These are phyloP conservation scores for Trebouxia gelatinosa DNA, from an alignment of 163 green algal genomes.

Conservation along the genomic window DNA sequence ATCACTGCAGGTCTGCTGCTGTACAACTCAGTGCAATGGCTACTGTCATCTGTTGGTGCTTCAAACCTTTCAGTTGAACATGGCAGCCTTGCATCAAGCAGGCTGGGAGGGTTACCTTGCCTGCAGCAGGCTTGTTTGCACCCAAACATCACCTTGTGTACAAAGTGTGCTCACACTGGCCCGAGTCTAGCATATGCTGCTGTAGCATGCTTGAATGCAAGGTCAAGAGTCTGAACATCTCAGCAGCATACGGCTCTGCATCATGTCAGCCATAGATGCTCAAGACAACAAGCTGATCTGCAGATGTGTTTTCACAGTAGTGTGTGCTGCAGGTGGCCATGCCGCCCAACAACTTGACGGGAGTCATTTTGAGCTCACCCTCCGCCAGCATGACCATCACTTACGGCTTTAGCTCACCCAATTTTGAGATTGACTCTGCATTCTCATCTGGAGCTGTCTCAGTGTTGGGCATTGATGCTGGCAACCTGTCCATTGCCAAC, in stretches of 20 bases:
- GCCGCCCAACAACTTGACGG: background rate
- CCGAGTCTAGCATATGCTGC: background rate
- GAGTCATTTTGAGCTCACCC: conserved; percentile 15
- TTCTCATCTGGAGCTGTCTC: conserved; percentile 23
- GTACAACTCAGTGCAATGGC: background rate
- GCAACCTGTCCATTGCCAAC: conserved; percentile 29
- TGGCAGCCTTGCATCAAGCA: too few species aligned
- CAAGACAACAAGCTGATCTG: background rate
- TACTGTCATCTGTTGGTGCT: background rate
- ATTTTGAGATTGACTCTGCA: conserved; percentile 10
- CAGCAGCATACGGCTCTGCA: background rate
- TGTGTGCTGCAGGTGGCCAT: background rate
- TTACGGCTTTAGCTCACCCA: conserved; percentile 2
- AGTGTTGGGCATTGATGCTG: conserved; percentile 8
- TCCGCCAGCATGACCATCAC: conserved; percentile 1
- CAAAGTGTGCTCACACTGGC: background rate
- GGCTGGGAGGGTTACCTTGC: too few species aligned
- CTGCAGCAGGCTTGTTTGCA: background rate
- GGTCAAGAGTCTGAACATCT: background rate
- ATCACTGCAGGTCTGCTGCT: conserved; percentile 16
- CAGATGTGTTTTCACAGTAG: background rate
- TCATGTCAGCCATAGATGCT: background rate
- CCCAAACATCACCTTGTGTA: background rate
- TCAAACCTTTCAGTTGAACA: background rate
- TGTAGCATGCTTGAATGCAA: background rate